Evolutionary conservation across 163 green algal genomes (phyloP).

Genomic region (Scenedesmus sp.): DNA sequence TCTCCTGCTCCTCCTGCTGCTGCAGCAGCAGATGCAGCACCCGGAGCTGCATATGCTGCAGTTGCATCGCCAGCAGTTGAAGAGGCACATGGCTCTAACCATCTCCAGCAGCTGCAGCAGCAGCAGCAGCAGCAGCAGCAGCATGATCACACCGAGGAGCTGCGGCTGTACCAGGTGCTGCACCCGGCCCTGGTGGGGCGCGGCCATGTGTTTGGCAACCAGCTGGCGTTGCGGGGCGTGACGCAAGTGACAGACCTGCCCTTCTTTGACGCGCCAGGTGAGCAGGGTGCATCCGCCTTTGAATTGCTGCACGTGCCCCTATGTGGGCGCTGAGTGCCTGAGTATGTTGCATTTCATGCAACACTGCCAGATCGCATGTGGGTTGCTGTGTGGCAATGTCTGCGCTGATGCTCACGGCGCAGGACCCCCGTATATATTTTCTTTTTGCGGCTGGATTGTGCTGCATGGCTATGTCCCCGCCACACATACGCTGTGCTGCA

Average conservation of each 20-base stretch:
- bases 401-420: too few species aligned
- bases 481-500: background rate
- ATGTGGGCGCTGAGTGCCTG: background rate
- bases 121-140: background rate
- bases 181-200: conserved; percentile 41
- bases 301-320: background rate
- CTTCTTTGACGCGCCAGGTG: conserved; percentile 62
- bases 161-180: conserved; percentile 55
- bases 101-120: background rate
- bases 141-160: background rate
- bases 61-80: too few species aligned
- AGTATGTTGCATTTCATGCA: too few species aligned
- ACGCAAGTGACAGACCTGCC: conserved; percentile 41
- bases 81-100: background rate
- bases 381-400: too few species aligned
- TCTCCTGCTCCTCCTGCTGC: background rate
- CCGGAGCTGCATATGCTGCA: background rate
- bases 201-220: conserved; percentile 59
- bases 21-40: background rate
- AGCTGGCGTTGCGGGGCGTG: conserved; percentile 51
- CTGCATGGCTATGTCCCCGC: too few species aligned
- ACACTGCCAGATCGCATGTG: too few species aligned
- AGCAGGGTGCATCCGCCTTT: background rate
- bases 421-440: too few species aligned
- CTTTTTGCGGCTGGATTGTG: too few species aligned